Conservation (phyloP, 169 alveolate species). For the Cryptosporidium felis region DNA sequence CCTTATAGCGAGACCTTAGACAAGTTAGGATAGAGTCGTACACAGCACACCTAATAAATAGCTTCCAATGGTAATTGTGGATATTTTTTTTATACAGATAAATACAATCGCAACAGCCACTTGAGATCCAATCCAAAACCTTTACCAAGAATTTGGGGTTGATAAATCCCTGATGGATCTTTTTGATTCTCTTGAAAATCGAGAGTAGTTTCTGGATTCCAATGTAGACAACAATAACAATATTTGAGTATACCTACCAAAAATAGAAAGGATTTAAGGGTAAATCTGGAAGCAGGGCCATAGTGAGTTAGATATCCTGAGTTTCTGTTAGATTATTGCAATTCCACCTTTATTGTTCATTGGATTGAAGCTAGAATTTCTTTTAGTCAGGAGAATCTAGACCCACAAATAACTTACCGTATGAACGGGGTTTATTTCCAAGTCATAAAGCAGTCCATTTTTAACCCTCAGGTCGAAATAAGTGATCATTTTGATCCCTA, state of each 20-base stretch:
- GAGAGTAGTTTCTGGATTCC: constrained; percentile 7
- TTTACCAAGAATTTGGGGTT: constrained; percentile 33
- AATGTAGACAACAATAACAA: constrained; percentile 17
- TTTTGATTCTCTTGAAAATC: constrained; percentile 49
- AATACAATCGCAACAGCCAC: constrained; percentile 13
- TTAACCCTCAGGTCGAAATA: constrained; percentile 49
- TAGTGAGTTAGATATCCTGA: too few species aligned
- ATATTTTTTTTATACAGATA: constrained; percentile 4
- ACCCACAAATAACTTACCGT: constrained; percentile 66
- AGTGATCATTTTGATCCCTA: constrained; percentile 15
- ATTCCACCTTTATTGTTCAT: too few species aligned
- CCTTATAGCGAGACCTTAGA: constrained; percentile 21
- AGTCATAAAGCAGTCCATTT: constrained; percentile 35
- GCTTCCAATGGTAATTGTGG: constrained; percentile 1
- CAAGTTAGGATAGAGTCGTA: constrained; percentile 34
- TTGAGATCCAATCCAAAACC: constrained; percentile 56
- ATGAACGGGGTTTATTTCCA: neutral
- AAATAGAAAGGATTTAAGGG: neutral
- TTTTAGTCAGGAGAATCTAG: too few species aligned
- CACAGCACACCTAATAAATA: constrained; percentile 35
- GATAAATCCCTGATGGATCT: constrained; percentile 57
- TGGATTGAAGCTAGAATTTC: too few species aligned
- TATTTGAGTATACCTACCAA: constrained; percentile 27
- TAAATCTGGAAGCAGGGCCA: neutral
- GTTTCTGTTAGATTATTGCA: too few species aligned